Conservation (phyloP, 371 early-diverging fungal species). For the Sporodiniella umbellata region DNA sequence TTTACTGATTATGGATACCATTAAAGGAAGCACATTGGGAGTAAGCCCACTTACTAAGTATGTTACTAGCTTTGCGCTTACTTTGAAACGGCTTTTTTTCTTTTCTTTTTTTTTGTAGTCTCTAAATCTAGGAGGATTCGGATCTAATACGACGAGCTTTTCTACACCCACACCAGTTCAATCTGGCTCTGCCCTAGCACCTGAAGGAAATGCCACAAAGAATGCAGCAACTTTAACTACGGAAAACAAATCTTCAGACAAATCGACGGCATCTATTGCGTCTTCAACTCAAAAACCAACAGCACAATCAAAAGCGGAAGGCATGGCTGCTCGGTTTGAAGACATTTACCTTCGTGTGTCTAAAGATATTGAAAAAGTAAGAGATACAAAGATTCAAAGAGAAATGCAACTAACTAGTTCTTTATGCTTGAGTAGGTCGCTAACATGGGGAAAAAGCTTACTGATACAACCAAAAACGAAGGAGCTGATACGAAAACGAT, state of each 20-base stretch:
- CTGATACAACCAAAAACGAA: background rate
- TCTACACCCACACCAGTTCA: background rate
- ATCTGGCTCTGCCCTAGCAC: background rate
- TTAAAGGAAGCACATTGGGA: background rate
- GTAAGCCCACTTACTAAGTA: background rate
- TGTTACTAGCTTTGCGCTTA: background rate
- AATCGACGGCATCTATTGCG: background rate
- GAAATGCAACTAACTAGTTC: background rate
- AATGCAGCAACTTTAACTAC: background rate
- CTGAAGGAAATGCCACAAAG: background rate
- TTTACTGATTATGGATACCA: background rate
- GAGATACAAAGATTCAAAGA: background rate
- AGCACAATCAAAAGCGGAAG: background rate
- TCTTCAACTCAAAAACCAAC: background rate
- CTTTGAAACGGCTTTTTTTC: background rate
- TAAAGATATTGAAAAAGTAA: background rate
- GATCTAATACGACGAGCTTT: background rate
- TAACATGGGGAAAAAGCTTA: background rate
- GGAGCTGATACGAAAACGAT: conserved; percentile 1
- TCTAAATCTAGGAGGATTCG: conserved; percentile 25
- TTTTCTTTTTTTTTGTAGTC: conserved; percentile 17
- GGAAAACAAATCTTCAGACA: background rate
- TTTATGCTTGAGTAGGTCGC: background rate
- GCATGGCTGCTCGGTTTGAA: conserved; percentile 1
- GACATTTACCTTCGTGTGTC: background rate